Evolutionary conservation across 2,329 filamentous ascomycete genomes (phyloP), one percentile per base, ranked within the genome.

Genomic region (Eurotiales sp.): DNA sequence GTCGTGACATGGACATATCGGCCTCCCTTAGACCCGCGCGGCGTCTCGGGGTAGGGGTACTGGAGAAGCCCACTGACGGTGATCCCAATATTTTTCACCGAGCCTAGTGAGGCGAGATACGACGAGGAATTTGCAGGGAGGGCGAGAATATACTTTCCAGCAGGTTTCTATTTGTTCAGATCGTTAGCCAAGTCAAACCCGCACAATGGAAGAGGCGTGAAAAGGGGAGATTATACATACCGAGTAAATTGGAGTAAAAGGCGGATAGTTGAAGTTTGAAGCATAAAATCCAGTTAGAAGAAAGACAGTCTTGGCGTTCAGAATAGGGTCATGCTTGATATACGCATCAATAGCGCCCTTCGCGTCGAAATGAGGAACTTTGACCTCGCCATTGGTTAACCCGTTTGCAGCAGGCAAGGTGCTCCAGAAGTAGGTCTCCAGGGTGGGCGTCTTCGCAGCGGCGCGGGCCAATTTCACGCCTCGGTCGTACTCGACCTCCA

Each of bases 391-490:
- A 2, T 62, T 60, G 46, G 72, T 78, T 54, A 71, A 74, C 46
- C 70, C 72, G 3, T 56, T 61, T 0, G 75, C 76, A 52, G 77
- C 65, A 55, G 75, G 77, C 53, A 80, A 57, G 0, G 75, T 77
- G 19, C 76, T 79, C 3, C 69, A 75, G 3, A 79, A 59, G 53
- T 78, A 76, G 0, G 74, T 58, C 23, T 74, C 72, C 1, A 79
- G 66, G 0, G 64, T 63, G 10, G 32, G 3, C 34, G 21, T 40
- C 19, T 7, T 64, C 1, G 72, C 72, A 0, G 77, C 78, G 0
- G 78, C 79, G 53, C 80, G 76, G 4, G 71, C 75, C 30, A 83
- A 75, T 50, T 80, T 81, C 53, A 69, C 73, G 1, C 78, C 77
- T 29, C 40, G 47, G 8, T 50, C 4, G 40, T 36, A 44, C 17